These are phyloP conservation scores for Orbilia quercus DNA, from an alignment of 2,329 filamentous ascomycete species.

Conservation along the genomic window DNA sequence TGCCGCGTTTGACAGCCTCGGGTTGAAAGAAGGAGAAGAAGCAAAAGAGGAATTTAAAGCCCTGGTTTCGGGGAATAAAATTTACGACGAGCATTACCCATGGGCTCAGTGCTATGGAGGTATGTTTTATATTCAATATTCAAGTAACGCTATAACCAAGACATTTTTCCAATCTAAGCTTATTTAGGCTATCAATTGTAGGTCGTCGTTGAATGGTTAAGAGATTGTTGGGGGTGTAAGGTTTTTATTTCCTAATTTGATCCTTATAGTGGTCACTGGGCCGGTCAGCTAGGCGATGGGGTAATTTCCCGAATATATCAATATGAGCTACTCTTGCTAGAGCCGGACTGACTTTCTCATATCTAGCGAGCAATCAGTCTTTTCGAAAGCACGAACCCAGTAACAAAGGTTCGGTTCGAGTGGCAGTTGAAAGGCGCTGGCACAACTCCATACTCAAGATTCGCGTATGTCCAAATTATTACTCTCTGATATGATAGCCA, in stretches of 20 bases:
- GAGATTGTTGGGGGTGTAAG: constrained; percentile 61
- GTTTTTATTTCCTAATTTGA: background rate
- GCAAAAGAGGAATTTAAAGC: constrained; percentile 78
- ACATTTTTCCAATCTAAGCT: background rate
- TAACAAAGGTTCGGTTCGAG: constrained; percentile 80
- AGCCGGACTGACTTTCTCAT: constrained; percentile 12
- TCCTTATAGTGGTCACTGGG: constrained; percentile 81
- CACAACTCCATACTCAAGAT: constrained; percentile 91
- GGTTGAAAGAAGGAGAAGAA: constrained; percentile 76
- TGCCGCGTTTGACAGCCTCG: constrained; percentile 82
- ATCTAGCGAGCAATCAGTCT: constrained; percentile 82
- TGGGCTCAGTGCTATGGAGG: constrained; percentile 99
- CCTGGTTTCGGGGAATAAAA: constrained; percentile 82
- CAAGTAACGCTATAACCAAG: background rate
- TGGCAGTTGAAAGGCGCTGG: constrained; percentile 95
- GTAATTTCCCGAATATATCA: constrained; percentile 59
- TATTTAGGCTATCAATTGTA: constrained; percentile 55
- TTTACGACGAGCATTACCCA: constrained; percentile 83
- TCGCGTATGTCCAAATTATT: constrained; percentile 69
- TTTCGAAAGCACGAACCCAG: constrained; percentile 85
- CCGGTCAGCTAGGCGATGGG: constrained; percentile 93
- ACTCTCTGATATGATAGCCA: background rate
- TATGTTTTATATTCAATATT: constrained; percentile 67
- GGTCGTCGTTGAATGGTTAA: background rate
- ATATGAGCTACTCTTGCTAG: background rate